phyloP scores from a whole-genome alignment of 2,329 filamentous ascomycete genomes.

The Hymenoscyphus occultus region DNA sequence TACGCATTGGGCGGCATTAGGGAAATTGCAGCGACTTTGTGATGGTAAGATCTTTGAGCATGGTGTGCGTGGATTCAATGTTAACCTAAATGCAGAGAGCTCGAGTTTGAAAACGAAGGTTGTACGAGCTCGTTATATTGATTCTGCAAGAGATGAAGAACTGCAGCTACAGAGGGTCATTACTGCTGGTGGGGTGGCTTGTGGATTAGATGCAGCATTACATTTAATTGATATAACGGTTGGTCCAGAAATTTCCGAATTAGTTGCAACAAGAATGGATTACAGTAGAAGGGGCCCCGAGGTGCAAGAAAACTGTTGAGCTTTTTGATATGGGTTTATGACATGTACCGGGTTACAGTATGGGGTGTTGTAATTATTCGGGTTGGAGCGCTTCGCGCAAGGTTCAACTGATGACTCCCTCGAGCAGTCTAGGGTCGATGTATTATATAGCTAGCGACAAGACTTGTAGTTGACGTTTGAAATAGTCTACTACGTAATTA shows the following conservation, averaged over 20 bases:
- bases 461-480: too few relatives aligned
- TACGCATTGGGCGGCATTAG: neutral
- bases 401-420: too few relatives aligned
- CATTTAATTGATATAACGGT: neutral
- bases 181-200: neutral
- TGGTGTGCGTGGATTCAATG: neutral
- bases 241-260: neutral
- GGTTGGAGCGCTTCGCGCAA: neutral
- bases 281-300: neutral
- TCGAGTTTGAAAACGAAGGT: neutral
- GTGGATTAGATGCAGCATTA: neutral
- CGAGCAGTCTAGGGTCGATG: too few relatives aligned
- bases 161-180: neutral
- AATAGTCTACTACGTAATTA: too few relatives aligned
- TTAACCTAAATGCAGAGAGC: neutral
- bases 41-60: neutral
- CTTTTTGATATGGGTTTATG: neutral
- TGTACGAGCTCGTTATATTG: neutral
- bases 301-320: neutral
- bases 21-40: neutral
- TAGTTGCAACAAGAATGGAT: neutral
- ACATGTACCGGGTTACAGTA: neutral
- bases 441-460: too few relatives aligned
- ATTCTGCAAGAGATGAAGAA: neutral
- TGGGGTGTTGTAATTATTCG: neutral